phyloP scores from a whole-genome alignment of 495 filamentous ascomycete species.

The Aspergillus bridgeri region DNA sequence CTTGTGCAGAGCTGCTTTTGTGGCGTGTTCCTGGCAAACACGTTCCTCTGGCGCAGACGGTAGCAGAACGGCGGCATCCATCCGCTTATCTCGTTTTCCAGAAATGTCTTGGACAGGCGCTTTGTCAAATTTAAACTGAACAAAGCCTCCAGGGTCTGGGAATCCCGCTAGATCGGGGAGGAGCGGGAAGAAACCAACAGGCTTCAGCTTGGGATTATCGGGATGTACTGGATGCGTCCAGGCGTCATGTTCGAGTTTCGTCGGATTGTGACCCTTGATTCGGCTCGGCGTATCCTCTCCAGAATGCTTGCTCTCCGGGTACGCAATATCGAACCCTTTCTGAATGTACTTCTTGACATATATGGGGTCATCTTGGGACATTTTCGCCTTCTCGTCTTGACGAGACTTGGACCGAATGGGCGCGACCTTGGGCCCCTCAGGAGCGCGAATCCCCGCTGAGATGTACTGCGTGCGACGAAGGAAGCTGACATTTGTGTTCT shows the following conservation, averaged over 20 bases:
- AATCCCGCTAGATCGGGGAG: constrained; percentile 85
- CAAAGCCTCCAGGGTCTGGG: constrained; percentile 81
- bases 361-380: constrained; percentile 68
- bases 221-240: constrained; percentile 78
- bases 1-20: constrained; percentile 57
- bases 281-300: constrained; percentile 48
- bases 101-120: constrained; percentile 63
- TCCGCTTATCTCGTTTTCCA: constrained; percentile 68
- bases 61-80: constrained; percentile 75
- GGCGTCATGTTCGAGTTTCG: constrained; percentile 59
- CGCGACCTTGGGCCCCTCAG: constrained; percentile 35
- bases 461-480: constrained; percentile 95
- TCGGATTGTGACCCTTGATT: constrained; percentile 53
- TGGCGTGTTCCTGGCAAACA: constrained; percentile 44
- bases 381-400: constrained; percentile 41
- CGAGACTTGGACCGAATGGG: constrained; percentile 40
- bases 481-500: constrained; percentile 76
- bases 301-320: constrained; percentile 59
- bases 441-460: constrained; percentile 58
- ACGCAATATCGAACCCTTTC: constrained; percentile 82
- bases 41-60: constrained; percentile 54
- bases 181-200: constrained; percentile 76
- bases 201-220: constrained; percentile 69
- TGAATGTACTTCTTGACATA: constrained; percentile 77
- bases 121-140: constrained; percentile 83